These are phyloP conservation scores for Globisporangium carolinianum DNA, from an alignment of 352 stramenopile genomes.

Conservation along the genomic window DNA sequence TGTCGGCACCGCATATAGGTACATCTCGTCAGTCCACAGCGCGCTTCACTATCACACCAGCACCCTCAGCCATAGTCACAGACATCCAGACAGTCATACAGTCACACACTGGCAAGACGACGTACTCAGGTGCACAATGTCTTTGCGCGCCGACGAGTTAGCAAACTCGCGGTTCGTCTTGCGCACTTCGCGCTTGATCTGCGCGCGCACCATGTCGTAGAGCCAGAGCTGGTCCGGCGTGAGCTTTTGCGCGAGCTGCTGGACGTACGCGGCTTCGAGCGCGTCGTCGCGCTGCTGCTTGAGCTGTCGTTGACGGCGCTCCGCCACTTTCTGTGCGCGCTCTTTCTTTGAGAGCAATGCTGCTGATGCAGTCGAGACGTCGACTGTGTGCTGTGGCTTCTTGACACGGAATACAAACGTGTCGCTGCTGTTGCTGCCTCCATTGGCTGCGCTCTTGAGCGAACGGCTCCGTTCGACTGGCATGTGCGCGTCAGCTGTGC, in stretches of 20 bases:
- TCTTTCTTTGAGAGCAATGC: constrained; percentile 44
- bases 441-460: constrained; percentile 3
- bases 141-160: constrained; percentile 36
- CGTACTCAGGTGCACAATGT: constrained; percentile 65
- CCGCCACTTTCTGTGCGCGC: constrained; percentile 33
- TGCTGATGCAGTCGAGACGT: constrained; percentile 34
- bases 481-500: constrained; percentile 12
- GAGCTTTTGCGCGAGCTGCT: constrained; percentile 19
- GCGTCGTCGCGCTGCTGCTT: constrained; percentile 23
- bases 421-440: constrained; percentile 10
- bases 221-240: constrained; percentile 45
- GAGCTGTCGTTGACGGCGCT: constrained; percentile 29
- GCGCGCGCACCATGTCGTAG: constrained; percentile 49
- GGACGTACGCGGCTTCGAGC: constrained; percentile 12
- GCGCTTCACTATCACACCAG: background rate
- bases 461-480: constrained; percentile 3
- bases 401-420: constrained; percentile 55
- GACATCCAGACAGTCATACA: background rate
- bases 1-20: constrained; percentile 3
- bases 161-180: constrained; percentile 68
- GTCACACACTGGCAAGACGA: background rate
- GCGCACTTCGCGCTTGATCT: constrained; percentile 54
- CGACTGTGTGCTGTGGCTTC: constrained; percentile 20
- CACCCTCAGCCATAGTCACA: background rate
- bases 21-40: no score